Base-by-base conservation (phyloP, 225 moss, liverwort and hornwort species). In the Antitrichia curtipendula region DNA sequence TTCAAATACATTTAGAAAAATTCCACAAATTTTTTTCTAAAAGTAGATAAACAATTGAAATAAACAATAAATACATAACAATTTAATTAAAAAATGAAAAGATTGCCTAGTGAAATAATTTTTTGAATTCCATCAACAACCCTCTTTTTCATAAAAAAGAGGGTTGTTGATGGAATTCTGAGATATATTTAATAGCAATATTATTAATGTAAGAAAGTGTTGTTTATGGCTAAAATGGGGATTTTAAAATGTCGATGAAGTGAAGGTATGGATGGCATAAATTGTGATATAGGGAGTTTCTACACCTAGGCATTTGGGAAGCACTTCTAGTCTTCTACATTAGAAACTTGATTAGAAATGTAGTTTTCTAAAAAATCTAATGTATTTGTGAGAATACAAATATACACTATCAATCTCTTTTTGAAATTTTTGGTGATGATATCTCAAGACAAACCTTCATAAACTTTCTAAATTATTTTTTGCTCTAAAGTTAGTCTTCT, bases 281-380 rank as follows among this genome's bases (percentile, higher is more conserved):
- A 3, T 69, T 1, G 2, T 69, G 9, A 12, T 6, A 17, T 0
- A 0, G 1, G 8, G 40, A 22, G 4, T 5, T 40, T 69, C 4
- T 70, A 41, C 6, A 36, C 10, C 3, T 0, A 1, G 19, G 36
- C 18, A 65, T 65, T 65, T 36, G 3, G 19, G 8, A 11, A 9
- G 5, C 19, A 18, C 5, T 64, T 64, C n/a, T n/a, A n/a, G n/a
- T n/a, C n/a, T n/a, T n/a, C 19, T 64, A 36, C 4, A 50, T 50
- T 50, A 13, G 13, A 50, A 50, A 50, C 13, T 50, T 3, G 13
- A 34, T 5, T 18, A 4, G 3, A 19, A 64, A 18, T 1, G 3
- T 69, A 14, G 15, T 41, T 41, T 41, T 70, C 3, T 22, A 24
- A 68, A 40, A 13, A 13, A 40, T 24, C 4, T 40, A 40, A 40